Evolutionary conservation across 208 protist genomes (phyloP).

Genomic region (Trypanosoma lewisi): DNA sequence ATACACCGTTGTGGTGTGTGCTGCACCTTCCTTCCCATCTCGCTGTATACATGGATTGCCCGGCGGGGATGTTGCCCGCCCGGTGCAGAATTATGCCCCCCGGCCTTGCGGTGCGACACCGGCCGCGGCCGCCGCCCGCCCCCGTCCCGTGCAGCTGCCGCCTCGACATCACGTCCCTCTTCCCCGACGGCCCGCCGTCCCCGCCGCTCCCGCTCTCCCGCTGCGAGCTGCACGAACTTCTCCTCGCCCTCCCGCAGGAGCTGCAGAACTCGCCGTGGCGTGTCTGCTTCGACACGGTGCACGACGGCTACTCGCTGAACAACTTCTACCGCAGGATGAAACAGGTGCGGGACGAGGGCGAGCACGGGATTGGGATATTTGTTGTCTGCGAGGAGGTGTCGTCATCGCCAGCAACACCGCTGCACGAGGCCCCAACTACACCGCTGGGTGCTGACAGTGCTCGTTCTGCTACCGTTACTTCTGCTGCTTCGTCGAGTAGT

Average conservation of each 20-base stretch:
- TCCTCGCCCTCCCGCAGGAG: conserved; percentile 32
- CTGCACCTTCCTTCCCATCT: no score
- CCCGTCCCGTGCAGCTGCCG: conserved; percentile 10
- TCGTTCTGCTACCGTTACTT: no score
- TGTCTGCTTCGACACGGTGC: conserved; percentile 52
- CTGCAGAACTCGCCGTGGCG: conserved; percentile 56
- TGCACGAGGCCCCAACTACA: neutral
- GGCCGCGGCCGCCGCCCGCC: neutral
- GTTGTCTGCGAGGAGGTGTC: conserved; percentile 21
- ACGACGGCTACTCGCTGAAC: conserved; percentile 52
- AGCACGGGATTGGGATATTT: conserved; percentile 43
- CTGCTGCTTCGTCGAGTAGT: neutral
- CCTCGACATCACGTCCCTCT: conserved; percentile 11
- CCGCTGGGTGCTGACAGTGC: no score
- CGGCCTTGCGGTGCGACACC: neutral
- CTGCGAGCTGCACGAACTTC: conserved; percentile 56
- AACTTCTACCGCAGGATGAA: conserved; percentile 56
- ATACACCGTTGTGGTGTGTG: no score
- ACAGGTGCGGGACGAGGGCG: conserved; percentile 28
- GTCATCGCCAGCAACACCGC: neutral
- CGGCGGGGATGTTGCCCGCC: no score
- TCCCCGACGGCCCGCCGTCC: conserved; percentile 13
- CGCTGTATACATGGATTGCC: no score
- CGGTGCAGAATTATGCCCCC: conserved; percentile 11
- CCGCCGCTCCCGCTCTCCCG: conserved; percentile 34